These are phyloP conservation scores for Choricystis sp. DNA, from an alignment of 139 green algal species.

Conservation along the genomic window DNA sequence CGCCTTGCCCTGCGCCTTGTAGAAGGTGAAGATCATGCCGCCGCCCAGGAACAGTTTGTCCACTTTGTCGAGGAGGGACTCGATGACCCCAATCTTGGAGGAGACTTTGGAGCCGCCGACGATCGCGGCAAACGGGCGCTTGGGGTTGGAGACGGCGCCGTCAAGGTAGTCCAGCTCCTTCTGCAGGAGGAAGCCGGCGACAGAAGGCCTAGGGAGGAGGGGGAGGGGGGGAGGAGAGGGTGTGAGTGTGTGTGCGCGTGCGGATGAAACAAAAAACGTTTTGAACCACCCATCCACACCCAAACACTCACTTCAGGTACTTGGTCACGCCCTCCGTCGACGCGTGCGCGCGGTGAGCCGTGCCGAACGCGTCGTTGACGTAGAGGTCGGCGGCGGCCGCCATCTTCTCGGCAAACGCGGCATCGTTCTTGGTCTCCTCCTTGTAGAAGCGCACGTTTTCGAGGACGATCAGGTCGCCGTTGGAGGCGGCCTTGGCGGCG, in stretches of 20 bases:
- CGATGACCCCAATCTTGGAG: conserved; percentile 98
- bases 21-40: conserved; percentile 99
- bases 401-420: conserved; percentile 89
- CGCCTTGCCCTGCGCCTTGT: conserved; percentile 75
- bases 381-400: conserved; percentile 83
- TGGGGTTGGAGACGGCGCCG: conserved; percentile 75
- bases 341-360: conserved; percentile 91
- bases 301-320: too few relatives aligned
- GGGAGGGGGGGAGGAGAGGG: too few relatives aligned
- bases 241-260: too few relatives aligned
- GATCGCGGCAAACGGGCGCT: conserved; percentile 91
- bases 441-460: conserved; percentile 97
- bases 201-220: too few relatives aligned
- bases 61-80: conserved; percentile 82
- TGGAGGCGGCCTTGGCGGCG: conserved; percentile 44
- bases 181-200: conserved; percentile 68
- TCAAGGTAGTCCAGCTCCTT: conserved; percentile 94
- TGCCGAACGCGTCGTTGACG: conserved; percentile 99
- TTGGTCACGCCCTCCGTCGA: conserved; percentile 97
- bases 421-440: conserved; percentile 96
- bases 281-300: neutral
- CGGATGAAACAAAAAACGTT: neutral
- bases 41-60: conserved; percentile 91
- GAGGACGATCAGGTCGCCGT: conserved; percentile 78
- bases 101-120: conserved; percentile 97